phyloP scores from a whole-genome alignment of 768 basidiomycete species.

The Naganishia friedmannii region DNA sequence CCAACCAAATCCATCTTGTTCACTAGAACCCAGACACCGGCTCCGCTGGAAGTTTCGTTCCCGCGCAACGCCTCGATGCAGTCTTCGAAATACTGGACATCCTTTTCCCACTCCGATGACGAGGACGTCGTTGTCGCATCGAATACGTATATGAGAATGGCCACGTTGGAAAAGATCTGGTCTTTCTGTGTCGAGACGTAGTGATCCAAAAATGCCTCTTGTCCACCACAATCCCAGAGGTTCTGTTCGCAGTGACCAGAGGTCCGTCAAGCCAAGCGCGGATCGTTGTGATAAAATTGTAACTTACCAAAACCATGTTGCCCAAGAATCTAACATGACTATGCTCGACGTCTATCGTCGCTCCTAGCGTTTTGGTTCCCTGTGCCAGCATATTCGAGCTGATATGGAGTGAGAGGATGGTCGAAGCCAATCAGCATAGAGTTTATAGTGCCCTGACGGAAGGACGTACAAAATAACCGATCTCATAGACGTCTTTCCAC shows the following conservation, averaged over 20 bases:
- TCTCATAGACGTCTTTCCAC: constrained; percentile 85
- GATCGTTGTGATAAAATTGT: too few relatives aligned
- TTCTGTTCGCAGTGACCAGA: constrained; percentile 53
- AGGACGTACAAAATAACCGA: constrained; percentile 89
- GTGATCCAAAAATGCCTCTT: constrained; percentile 96
- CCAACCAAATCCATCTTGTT: constrained; percentile 96
- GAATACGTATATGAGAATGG: constrained; percentile 97
- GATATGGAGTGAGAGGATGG: constrained; percentile 7
- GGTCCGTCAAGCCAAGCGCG: background rate
- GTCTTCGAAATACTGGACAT: constrained; percentile 85
- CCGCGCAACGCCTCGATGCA: constrained; percentile 74
- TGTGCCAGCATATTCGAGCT: constrained; percentile 94
- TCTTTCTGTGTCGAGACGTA: constrained; percentile 86
- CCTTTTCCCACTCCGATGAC: constrained; percentile 64
- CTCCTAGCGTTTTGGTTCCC: constrained; percentile 83
- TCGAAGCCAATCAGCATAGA: too few relatives aligned
- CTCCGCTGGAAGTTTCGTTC: constrained; percentile 26
- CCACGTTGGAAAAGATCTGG: constrained; percentile 95
- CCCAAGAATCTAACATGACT: constrained; percentile 96
- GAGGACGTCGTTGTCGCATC: constrained; percentile 68
- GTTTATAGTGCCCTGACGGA: background rate
- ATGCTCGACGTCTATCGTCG: constrained; percentile 96
- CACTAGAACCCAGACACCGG: constrained; percentile 73
- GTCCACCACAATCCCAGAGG: constrained; percentile 98
- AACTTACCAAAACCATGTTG: constrained; percentile 70